phyloP scores from a whole-genome alignment of 1,284 basidiomycete genomes.

The Ganoderma lingzhi region DNA sequence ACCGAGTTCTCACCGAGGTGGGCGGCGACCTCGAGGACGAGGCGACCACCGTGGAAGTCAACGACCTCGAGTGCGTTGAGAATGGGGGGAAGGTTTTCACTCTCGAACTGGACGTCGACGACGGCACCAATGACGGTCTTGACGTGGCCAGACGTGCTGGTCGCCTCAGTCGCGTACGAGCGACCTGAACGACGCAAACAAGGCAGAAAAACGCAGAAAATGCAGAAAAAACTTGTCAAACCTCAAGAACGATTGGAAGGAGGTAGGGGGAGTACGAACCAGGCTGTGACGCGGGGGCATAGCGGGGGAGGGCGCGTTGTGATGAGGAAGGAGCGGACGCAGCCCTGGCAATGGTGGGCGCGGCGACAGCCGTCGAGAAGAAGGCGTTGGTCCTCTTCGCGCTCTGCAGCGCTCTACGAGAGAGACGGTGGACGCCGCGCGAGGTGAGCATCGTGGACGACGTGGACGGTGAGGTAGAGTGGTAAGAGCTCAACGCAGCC shows the following conservation, averaged over 20 bases:
- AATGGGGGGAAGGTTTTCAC: slow-evolving; percentile 92
- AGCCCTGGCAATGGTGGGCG: slow-evolving; percentile 46
- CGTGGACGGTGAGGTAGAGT: slow-evolving; percentile 42
- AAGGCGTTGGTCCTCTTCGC: slow-evolving; percentile 78
- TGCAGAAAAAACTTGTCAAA: slow-evolving; percentile 32
- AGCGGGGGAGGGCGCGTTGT: slow-evolving; percentile 49
- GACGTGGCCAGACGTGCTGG: slow-evolving; percentile 75
- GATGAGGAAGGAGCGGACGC: slow-evolving; percentile 45
- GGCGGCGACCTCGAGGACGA: slow-evolving; percentile 96
- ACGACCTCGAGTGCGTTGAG: slow-evolving; percentile 98
- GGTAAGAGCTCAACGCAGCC: slow-evolving; percentile 32
- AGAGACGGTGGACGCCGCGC: slow-evolving; percentile 84
- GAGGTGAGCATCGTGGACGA: slow-evolving; percentile 73
- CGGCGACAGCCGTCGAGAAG: slow-evolving; percentile 74
- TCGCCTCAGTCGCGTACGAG: slow-evolving; percentile 91
- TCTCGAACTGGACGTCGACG: slow-evolving; percentile 97
- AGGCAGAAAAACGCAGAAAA: slow-evolving; percentile 27
- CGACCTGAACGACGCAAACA: slow-evolving; percentile 62
- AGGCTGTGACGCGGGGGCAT: slow-evolving; percentile 53
- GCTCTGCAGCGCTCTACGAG: slow-evolving; percentile 79
- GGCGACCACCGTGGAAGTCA: slow-evolving; percentile 90
- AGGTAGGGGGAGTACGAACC: slow-evolving; percentile 44
- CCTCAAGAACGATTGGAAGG: background rate
- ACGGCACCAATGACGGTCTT: slow-evolving; percentile 99
- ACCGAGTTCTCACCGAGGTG: slow-evolving; percentile 99